Conservation (phyloP, 2,329 filamentous ascomycete genomes). For the Plenodomus tracheiphilus region DNA sequence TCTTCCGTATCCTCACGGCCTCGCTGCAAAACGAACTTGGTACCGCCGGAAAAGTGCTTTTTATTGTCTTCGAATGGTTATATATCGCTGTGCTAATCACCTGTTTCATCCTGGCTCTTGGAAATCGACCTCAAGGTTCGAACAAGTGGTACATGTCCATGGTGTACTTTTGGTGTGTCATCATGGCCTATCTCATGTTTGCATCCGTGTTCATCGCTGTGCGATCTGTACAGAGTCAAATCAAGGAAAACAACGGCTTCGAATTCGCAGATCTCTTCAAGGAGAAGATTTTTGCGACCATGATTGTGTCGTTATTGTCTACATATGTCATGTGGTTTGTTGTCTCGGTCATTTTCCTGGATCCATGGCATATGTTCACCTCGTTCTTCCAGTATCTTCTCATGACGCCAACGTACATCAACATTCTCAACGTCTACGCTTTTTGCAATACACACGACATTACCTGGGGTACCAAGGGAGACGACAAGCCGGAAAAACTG, state of each 20-base stretch:
- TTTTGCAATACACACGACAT: constrained; percentile 99
- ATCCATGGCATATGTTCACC: constrained; percentile 99
- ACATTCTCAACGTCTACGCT: constrained; percentile 97
- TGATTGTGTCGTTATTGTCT: constrained; percentile 88
- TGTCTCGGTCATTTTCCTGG: constrained; percentile 90
- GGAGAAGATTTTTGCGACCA: constrained; percentile 87
- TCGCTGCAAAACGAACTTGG: constrained; percentile 82
- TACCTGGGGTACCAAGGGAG: constrained; percentile 97
- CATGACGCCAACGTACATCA: constrained; percentile 94
- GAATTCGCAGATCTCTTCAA: constrained; percentile 74
- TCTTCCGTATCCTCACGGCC: constrained; percentile 93
- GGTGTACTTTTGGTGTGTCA: constrained; percentile 96
- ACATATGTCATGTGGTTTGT: constrained; percentile 94
- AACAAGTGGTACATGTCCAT: constrained; percentile 94
- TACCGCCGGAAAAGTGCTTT: constrained; percentile 75
- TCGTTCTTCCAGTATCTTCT: constrained; percentile 90
- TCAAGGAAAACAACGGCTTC: constrained; percentile 66
- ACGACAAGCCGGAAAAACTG: constrained; percentile 91
- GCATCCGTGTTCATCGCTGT: constrained; percentile 94
- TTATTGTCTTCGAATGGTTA: constrained; percentile 92
- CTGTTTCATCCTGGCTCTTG: constrained; percentile 92
- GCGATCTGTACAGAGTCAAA: constrained; percentile 74
- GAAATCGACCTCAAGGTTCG: constrained; percentile 91
- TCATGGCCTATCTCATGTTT: constrained; percentile 93
- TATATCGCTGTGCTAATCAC: constrained; percentile 91